Evolutionary conservation across 106 monocot genomes (phyloP), one percentile per base, ranked within the genome.

Genomic region (Cymbidium sinense): DNA sequence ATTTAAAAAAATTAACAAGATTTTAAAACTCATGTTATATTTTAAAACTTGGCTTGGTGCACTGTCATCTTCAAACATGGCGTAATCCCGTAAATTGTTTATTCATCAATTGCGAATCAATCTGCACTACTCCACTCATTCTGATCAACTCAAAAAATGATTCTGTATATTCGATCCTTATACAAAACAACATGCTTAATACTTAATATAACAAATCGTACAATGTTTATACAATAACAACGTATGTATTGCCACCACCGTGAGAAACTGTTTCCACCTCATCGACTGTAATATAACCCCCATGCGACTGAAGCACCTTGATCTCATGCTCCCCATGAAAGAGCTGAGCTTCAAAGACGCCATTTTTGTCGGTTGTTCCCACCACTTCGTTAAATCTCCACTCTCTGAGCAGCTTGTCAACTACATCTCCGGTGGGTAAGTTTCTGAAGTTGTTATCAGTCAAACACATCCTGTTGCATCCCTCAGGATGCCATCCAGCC

Each of bases 391-490:
- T 20, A 20, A 82, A 74, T 51, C 67, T 87, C 93, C 88, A 90
- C 79, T 86, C 86, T 0, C 7, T 34, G 10, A 96, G 75, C 52
- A 93, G 80, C 77, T 77, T 91, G 77, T 96, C 93, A 5, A 96
- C 96, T 11, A 87, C 84, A 79, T 91, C 80, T 6, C 96, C 91
- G 1, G 87, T 80, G 10, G 96, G 86, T 0, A 87, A 78, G 79
- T 96, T 96, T 50, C 73, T 82, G 84, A 96, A 96, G 55, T 86
- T 77, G 78, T 85, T 83, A 77, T 96, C 91, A 2, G 96, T 96
- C 72, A 96, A 75, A 47, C 96, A 93, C 91, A 96, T 93, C 35
- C 29, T 70, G 80, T 85, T 55, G 70, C 93, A 93, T 9, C 89
- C 91, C 20, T 81, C 44, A 19, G 86, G 78, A 17, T 64, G 77